Conservation (phyloP, 2,329 filamentous ascomycete genomes). For the Aspergillus carbonarius region DNA sequence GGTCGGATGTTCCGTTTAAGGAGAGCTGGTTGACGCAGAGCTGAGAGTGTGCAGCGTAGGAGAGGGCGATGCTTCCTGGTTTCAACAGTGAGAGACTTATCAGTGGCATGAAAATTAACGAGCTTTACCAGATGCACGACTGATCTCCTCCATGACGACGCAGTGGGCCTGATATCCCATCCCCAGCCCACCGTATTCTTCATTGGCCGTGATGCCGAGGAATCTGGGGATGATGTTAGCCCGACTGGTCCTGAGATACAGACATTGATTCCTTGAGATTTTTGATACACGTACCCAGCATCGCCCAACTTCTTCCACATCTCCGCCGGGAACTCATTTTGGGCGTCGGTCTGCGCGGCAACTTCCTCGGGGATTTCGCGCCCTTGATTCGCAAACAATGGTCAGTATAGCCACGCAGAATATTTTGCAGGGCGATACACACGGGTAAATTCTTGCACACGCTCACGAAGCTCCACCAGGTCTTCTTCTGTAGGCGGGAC, state of each 20-base stretch:
- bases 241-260: neutral
- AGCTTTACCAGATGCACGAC: conserved; percentile 68
- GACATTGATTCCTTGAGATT: too few relatives aligned
- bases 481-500: conserved; percentile 68
- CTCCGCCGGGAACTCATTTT: conserved; percentile 81
- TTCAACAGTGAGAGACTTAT: neutral
- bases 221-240: conserved; percentile 54
- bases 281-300: conserved; percentile 56
- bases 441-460: conserved; percentile 82
- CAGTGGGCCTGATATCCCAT: conserved; percentile 98
- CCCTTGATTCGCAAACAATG: conserved; percentile 41
- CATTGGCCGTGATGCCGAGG: conserved; percentile 88
- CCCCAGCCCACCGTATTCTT: conserved; percentile 82
- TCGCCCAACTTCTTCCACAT: conserved; percentile 96
- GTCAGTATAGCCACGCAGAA: neutral
- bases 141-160: conserved; percentile 92
- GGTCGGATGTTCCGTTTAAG: conserved; percentile 75
- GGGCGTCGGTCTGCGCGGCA: conserved; percentile 76
- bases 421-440: conserved; percentile 11
- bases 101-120: neutral
- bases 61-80: conserved; percentile 61
- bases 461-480: conserved; percentile 74
- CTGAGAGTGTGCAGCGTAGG: conserved; percentile 94
- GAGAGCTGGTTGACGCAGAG: conserved; percentile 95
- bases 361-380: conserved; percentile 84